These are phyloP conservation scores for Xylaria telfairii DNA, from an alignment of 495 filamentous ascomycete species.

Conservation along the genomic window DNA sequence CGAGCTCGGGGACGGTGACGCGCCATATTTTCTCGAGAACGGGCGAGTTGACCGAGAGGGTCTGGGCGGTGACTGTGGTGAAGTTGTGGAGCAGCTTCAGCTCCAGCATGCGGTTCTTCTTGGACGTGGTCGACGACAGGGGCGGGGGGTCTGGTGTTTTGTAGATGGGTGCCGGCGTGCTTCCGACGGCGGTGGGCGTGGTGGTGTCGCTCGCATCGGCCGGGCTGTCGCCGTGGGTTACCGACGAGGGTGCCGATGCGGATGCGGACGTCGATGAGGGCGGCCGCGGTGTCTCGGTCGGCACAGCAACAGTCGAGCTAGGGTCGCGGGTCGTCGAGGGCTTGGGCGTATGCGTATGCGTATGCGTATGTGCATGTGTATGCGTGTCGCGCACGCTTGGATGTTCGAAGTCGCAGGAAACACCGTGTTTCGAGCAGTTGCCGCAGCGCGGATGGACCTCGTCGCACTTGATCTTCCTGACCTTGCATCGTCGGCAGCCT, in stretches of 20 bases:
- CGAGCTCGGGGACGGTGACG: slow-evolving; percentile 59
- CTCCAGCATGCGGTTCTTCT: slow-evolving; percentile 55
- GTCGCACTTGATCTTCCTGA: slow-evolving; percentile 71
- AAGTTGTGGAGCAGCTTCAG: slow-evolving; percentile 62
- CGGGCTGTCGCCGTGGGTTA: slow-evolving; percentile 40
- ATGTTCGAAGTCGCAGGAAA: slow-evolving; percentile 65
- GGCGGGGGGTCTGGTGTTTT: slow-evolving; percentile 45
- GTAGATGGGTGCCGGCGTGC: slow-evolving; percentile 41
- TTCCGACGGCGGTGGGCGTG: slow-evolving; percentile 32
- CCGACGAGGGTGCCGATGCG: slow-evolving; percentile 34
- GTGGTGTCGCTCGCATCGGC: slow-evolving; percentile 37
- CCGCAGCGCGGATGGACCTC: slow-evolving; percentile 66
- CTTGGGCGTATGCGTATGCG: slow-evolving; percentile 35
- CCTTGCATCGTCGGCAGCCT: slow-evolving; percentile 65
- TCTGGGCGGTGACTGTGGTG: slow-evolving; percentile 58
- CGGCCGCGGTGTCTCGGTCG: slow-evolving; percentile 35
- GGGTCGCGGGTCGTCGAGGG: slow-evolving; percentile 23
- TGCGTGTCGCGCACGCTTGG: slow-evolving; percentile 47
- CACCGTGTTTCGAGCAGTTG: slow-evolving; percentile 69
- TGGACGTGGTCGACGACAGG: slow-evolving; percentile 44
- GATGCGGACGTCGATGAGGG: slow-evolving; percentile 38
- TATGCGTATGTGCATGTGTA: too few relatives aligned
- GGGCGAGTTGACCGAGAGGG: slow-evolving; percentile 55
- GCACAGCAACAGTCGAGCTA: slow-evolving; percentile 30
- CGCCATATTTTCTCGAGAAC: slow-evolving; percentile 59